A percentile compares a stretch with the other conserved stretches of the same genome.
These are phyloP conservation scores for Atkinsonella texensis DNA, from an alignment of 2,329 filamentous ascomycete genomes.

Conservation along the genomic window DNA sequence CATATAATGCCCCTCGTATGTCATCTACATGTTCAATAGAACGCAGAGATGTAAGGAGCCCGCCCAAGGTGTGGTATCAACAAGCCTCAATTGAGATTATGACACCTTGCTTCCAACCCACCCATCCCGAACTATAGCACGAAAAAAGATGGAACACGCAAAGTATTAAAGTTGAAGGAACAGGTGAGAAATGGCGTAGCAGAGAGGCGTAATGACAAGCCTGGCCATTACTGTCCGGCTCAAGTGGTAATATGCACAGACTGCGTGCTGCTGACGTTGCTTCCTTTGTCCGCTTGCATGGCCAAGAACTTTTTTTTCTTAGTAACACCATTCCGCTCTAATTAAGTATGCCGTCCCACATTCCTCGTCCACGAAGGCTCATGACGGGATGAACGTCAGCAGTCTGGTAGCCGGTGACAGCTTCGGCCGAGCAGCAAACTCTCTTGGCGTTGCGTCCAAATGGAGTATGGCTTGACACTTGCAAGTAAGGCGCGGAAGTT, in stretches of 20 bases:
- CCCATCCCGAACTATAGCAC: constrained; percentile 13
- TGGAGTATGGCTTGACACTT: constrained; percentile 28
- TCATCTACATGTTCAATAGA: constrained; percentile 23
- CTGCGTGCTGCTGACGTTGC: constrained; percentile 1
- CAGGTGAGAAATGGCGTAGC: no score
- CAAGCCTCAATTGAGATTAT: constrained; percentile 15
- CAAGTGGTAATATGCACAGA: background rate
- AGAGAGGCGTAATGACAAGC: background rate
- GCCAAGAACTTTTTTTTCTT: background rate
- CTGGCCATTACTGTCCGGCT: constrained; percentile 5
- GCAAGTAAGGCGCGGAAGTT: constrained; percentile 16
- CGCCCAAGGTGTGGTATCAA: constrained; percentile 18
- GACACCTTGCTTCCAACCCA: constrained; percentile 16
- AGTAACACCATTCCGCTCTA: constrained; percentile 16
- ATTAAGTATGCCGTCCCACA: constrained; percentile 55
- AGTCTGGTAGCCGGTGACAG: constrained; percentile 33
- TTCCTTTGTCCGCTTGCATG: background rate
- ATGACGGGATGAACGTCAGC: constrained; percentile 36
- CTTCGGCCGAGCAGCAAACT: constrained; percentile 53
- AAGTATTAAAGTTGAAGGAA: background rate
- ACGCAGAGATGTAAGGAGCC: constrained; percentile 15
- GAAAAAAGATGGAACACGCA: constrained; percentile 2
- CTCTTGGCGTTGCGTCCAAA: constrained; percentile 47
- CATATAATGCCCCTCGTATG: constrained; percentile 18
- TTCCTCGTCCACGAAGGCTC: constrained; percentile 44